These are phyloP conservation scores for Fraxinus angustifolia DNA, from an alignment of 305 asterid genomes.

Conservation along the genomic window DNA sequence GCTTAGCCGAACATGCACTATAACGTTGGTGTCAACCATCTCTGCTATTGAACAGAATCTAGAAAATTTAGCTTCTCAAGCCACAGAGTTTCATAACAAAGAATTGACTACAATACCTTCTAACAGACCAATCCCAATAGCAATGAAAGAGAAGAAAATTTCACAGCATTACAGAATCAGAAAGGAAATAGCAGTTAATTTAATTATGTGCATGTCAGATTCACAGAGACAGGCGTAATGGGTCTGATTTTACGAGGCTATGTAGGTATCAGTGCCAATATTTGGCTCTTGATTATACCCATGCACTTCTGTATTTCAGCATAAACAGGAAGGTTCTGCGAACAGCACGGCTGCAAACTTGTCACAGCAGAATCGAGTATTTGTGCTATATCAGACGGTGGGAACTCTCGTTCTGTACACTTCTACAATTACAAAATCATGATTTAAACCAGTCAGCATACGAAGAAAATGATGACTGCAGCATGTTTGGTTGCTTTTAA, in stretches of 20 bases:
- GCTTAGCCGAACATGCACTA: not conserved
- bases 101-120: not conserved
- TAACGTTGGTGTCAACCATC: not conserved
- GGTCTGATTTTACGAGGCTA: conserved; percentile 14
- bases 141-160: not conserved
- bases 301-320: conserved; percentile 87
- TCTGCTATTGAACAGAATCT: not conserved
- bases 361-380: conserved; percentile 87
- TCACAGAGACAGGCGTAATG: not conserved
- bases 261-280: conserved; percentile 90
- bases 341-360: conserved; percentile 72
- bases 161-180: not conserved
- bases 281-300: conserved; percentile 93
- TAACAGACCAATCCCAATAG: not conserved
- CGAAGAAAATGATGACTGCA: not conserved
- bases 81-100: not conserved
- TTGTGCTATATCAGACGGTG: conserved; percentile 88
- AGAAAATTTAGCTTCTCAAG: not conserved
- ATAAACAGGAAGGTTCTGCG: conserved; percentile 69
- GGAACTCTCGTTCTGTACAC: conserved; percentile 89
- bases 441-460: not conserved
- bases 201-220: not conserved
- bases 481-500: not conserved
- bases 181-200: not conserved
- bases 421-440: conserved; percentile 48